Conservation (phyloP, 495 filamentous ascomycete species). For the Elasticomyces elasticus region DNA sequence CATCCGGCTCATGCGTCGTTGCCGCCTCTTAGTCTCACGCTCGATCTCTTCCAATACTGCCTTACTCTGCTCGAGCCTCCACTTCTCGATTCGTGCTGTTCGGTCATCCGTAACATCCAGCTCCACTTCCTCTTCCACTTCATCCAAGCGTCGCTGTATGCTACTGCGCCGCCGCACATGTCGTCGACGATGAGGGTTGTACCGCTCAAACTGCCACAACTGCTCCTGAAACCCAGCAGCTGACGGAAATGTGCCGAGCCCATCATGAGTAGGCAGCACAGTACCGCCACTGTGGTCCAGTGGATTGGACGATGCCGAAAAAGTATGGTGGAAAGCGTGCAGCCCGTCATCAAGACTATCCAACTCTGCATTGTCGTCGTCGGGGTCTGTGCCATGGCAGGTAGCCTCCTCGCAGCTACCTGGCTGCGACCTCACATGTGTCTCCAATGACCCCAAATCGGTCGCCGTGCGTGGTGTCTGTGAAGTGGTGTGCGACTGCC, state of each 20-base stretch:
- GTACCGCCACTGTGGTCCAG: conserved; percentile 46
- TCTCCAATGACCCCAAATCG: conserved; percentile 75
- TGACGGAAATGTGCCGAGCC: conserved; percentile 66
- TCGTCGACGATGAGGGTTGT: conserved; percentile 54
- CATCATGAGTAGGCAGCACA: conserved; percentile 83
- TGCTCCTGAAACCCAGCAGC: conserved; percentile 58
- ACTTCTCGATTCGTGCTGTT: conserved; percentile 73
- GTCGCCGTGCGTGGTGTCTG: conserved; percentile 64
- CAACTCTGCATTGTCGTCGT: conserved; percentile 61
- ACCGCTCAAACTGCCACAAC: conserved; percentile 74
- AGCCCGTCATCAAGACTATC: conserved; percentile 88
- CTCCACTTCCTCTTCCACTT: conserved; percentile 49
- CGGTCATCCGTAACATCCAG: conserved; percentile 54
- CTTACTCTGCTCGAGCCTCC: conserved; percentile 83
- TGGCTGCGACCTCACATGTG: conserved; percentile 44
- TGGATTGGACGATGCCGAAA: conserved; percentile 40
- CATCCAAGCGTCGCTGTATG: conserved; percentile 56
- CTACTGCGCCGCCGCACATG: conserved; percentile 43
- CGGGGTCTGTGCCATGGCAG: conserved; percentile 40
- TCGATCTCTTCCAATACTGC: conserved; percentile 81
- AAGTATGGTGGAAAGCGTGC: conserved; percentile 66
- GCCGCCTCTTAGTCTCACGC: conserved; percentile 61
- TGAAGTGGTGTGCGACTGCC: conserved; percentile 57
- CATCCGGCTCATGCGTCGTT: conserved; percentile 32
- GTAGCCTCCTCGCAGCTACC: conserved; percentile 42